Evolutionary conservation across 106 monocot genomes (phyloP).

Genomic region (Alisma plantagoaquatica): DNA sequence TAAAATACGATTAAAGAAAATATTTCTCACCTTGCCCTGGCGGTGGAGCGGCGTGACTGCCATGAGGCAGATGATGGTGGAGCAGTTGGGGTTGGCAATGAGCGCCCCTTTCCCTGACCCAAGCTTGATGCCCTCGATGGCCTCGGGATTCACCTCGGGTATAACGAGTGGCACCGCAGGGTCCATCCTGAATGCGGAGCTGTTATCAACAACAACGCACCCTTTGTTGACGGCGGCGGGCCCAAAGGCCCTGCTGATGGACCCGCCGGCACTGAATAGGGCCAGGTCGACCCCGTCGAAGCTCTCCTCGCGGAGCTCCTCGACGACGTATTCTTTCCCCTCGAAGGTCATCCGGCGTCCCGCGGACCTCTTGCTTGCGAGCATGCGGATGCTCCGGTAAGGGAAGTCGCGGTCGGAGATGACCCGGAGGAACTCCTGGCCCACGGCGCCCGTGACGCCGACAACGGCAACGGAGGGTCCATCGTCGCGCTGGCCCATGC

Average conservation of each 20-base stretch:
- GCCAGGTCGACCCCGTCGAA: constrained; percentile 87
- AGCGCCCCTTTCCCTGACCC: constrained; percentile 53
- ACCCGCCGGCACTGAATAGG: constrained; percentile 83
- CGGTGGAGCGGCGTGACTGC: constrained; percentile 95
- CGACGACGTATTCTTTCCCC: constrained; percentile 43
- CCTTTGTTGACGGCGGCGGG: constrained; percentile 74
- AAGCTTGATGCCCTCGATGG: constrained; percentile 55
- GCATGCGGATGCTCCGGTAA: constrained; percentile 62
- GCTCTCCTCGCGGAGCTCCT: constrained; percentile 67
- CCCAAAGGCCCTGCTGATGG: constrained; percentile 49
- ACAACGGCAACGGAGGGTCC: constrained; percentile 80
- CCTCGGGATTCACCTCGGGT: constrained; percentile 86
- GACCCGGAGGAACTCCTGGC: constrained; percentile 89
- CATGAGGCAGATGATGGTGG: constrained; percentile 95
- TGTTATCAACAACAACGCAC: constrained; percentile 78
- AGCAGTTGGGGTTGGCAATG: constrained; percentile 94
- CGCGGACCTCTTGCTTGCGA: constrained; percentile 72
- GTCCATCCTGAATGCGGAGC: constrained; percentile 91
- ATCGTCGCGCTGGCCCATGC: constrained; percentile 52
- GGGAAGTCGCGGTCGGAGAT: constrained; percentile 89
- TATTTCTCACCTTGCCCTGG: constrained; percentile 45
- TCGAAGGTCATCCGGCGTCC: constrained; percentile 61
- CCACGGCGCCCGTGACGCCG: constrained; percentile 91
- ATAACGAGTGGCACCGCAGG: constrained; percentile 71
- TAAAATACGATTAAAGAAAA: neutral